Base-by-base conservation (phyloP, 208 protist genomes). In the Acanthamoeba healyi region DNA sequence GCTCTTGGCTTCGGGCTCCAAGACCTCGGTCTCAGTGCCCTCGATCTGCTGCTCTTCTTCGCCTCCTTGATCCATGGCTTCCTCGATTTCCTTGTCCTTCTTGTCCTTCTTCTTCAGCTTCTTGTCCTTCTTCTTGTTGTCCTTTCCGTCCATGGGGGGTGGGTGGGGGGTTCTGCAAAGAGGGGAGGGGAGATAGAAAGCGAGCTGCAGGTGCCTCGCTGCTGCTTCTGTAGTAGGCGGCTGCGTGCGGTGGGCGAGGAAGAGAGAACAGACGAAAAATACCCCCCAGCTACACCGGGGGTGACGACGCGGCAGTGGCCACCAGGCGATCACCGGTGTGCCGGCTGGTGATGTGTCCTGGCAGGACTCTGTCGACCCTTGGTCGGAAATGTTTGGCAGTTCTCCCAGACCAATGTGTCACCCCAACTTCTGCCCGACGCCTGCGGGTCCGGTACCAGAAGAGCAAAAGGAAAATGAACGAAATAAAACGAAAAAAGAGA, bases 41-140 rank as follows among this genome's bases (percentile, higher is more conserved):
- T 89, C 81, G 81, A 67, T 65, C 81, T 58, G 81, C 81, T 67
- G 24, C n/a, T 36, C 17, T 15, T 40, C 81, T 65, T 89, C 81
- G 54, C 54, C 81, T 65, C 54, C 81, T 44, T 61, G 54, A 29
- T 89, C 49, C 81, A 89, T 67, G 3, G 72, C 72, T 34, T n/a
- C 81, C 29, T 89, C 81, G 40, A 67, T 65, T 34, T 89, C 54
- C 81, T 89, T 89, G n/a, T 65, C 81, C 54, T 89, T 89, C 49
- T 89, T 56, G 54, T 56, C 81, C 54, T 89, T 89, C 81, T 89
- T 89, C 34, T 65, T 65, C 0, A 40, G 19, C 36, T 89, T 89
- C 54, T 65, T 89, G 17, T 89, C 81, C 49, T 89, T 89, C 54
- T 89, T 89, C 32, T 65, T 86, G 77, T n/a, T n/a, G 29, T 89